Evolutionary conservation across 2,329 filamentous ascomycete species (phyloP).

Genomic region (Coleophoma eucalyptorum): DNA sequence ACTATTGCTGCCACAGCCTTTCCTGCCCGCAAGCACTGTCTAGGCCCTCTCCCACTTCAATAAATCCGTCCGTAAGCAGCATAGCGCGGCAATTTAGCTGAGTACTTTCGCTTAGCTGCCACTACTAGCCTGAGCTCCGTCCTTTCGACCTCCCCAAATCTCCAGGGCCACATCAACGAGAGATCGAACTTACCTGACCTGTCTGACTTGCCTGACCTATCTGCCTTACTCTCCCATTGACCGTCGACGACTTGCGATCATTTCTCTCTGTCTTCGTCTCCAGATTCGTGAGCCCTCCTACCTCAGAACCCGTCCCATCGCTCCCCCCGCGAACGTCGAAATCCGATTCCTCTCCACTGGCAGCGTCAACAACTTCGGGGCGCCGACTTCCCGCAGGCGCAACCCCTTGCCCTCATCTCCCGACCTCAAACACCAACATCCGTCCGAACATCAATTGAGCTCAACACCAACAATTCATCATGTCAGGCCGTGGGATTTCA

Average conservation of each 20-base stretch:
- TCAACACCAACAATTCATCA: conserved; percentile 13
- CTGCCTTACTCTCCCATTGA: not conserved
- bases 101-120: too few relatives aligned
- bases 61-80: too few relatives aligned
- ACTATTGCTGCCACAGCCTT: too few relatives aligned
- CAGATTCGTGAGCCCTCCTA: too few relatives aligned
- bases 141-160: not conserved
- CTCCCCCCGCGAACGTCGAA: not conserved
- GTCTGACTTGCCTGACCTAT: not conserved
- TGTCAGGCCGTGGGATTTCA: conserved; percentile 15
- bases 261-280: too few relatives aligned
- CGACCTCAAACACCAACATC: conserved; percentile 3
- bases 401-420: conserved; percentile 4
- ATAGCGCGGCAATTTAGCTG: too few relatives aligned
- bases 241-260: not conserved
- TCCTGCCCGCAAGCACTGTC: too few relatives aligned
- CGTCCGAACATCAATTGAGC: conserved; percentile 2
- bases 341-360: not conserved
- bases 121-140: not conserved
- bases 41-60: too few relatives aligned
- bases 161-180: not conserved
- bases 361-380: conserved; percentile 13
- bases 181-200: too few relatives aligned
- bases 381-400: conserved; percentile 21
- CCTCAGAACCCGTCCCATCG: too few relatives aligned